Percentiles rank a stretch among this genome's conserved stretches.
These are phyloP conservation scores for Fonsecaea monophora DNA, from an alignment of 2,329 filamentous ascomycete species.

Conservation along the genomic window DNA sequence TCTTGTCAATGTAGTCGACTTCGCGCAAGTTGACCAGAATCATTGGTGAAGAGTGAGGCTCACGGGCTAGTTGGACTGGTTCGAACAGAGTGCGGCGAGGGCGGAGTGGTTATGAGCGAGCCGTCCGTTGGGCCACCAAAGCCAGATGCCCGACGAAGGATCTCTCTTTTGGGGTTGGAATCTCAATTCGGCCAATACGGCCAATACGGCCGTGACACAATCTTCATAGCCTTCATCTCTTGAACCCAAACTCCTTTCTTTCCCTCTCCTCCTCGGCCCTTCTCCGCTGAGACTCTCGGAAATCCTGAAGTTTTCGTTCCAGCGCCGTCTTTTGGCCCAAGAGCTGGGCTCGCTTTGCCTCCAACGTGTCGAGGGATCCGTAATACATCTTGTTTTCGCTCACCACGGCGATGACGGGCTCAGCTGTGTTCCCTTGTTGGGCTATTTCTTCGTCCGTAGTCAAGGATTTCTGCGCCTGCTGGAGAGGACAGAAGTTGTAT, in stretches of 20 bases:
- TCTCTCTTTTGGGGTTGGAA: not conserved
- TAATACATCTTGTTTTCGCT: slow-evolving; percentile 10
- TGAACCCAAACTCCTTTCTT: slow-evolving; percentile 27
- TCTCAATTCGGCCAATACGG: not conserved
- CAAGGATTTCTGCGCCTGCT: slow-evolving; percentile 9
- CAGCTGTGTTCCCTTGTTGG: not conserved
- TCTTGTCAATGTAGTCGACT: not conserved
- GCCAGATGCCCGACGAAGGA: not conserved
- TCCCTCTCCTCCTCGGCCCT: slow-evolving; percentile 24
- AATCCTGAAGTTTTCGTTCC: slow-evolving; percentile 27
- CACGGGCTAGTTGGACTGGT: not conserved
- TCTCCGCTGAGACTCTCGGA: slow-evolving; percentile 25
- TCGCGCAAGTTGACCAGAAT: not conserved
- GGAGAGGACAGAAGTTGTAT: not conserved
- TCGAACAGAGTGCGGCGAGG: not conserved
- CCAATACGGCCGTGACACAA: not conserved
- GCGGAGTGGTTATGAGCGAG: not conserved
- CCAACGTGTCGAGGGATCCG: slow-evolving; percentile 22
- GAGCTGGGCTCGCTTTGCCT: slow-evolving; percentile 30
- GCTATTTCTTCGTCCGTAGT: not conserved
- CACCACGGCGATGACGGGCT: not conserved
- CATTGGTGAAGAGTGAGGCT: not conserved
- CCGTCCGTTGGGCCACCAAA: not conserved
- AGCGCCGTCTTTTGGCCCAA: slow-evolving; percentile 30
- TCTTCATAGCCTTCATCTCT: slow-evolving; percentile 14